Conservation (phyloP, 208 protist genomes). For the Trypanosoma caninum region DNA sequence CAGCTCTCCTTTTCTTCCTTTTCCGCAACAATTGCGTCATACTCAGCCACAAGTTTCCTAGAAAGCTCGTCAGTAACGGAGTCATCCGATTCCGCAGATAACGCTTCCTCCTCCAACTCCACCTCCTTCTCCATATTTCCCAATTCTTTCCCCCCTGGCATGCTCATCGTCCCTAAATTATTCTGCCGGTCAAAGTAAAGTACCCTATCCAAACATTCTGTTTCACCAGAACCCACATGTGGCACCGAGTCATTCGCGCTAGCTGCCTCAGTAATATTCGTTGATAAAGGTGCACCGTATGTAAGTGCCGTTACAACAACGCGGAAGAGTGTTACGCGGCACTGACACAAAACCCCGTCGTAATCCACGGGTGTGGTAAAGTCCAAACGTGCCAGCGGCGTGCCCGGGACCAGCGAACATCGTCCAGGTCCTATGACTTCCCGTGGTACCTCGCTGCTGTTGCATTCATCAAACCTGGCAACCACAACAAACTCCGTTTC, state of each 20-base stretch:
- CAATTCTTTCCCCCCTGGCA: slow-evolving; percentile 12
- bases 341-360: slow-evolving; percentile 46
- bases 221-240: neutral
- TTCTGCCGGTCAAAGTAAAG: neutral
- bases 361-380: slow-evolving; percentile 36
- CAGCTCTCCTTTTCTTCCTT: slow-evolving; percentile 37
- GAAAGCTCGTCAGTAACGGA: slow-evolving; percentile 35
- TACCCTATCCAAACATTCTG: slow-evolving; percentile 4
- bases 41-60: slow-evolving; percentile 65
- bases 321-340: slow-evolving; percentile 63
- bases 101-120: slow-evolving; percentile 15
- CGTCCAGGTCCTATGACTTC: slow-evolving; percentile 20
- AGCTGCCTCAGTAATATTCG: neutral
- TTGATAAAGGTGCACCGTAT: slow-evolving; percentile 13
- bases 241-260: neutral
- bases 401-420: slow-evolving; percentile 44
- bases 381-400: slow-evolving; percentile 31
- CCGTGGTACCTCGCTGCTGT: slow-evolving; percentile 20
- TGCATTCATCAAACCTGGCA: slow-evolving; percentile 23
- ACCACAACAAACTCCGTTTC: slow-evolving; percentile 15
- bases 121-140: slow-evolving; percentile 19
- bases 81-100: slow-evolving; percentile 8
- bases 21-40: slow-evolving; percentile 42
- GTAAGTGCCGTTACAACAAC: slow-evolving; percentile 50
- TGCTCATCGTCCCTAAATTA: neutral